A percentile compares a stretch with the other conserved stretches of the same genome.
phyloP scores from a whole-genome alignment of 75 land plant species.

The Pseudotsuga menziesii region DNA sequence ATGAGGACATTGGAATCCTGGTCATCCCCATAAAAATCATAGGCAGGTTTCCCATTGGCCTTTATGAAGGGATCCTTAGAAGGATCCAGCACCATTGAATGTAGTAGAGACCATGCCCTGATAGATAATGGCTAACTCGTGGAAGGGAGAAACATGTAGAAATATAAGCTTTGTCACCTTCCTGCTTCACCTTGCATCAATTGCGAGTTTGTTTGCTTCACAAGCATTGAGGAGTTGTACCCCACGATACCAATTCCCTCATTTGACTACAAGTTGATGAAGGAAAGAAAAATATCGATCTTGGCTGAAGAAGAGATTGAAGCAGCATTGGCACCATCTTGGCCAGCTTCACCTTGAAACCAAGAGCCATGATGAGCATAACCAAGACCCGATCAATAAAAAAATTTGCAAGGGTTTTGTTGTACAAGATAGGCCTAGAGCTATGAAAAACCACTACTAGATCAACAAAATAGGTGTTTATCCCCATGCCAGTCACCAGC shows the following conservation, averaged over 20 bases:
- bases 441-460: constrained; percentile 86
- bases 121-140: no score
- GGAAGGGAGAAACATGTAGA: no score
- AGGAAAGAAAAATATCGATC: constrained; percentile 77
- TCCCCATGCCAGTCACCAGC: constrained; percentile 85
- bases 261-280: constrained; percentile 66
- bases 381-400: constrained; percentile 79
- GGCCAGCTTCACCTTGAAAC: no score
- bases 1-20: constrained; percentile 47
- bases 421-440: constrained; percentile 54
- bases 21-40: no score
- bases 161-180: no score
- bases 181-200: no score
- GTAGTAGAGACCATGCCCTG: constrained; percentile 44
- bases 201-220: no score
- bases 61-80: constrained; percentile 40
- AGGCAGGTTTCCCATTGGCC: no score
- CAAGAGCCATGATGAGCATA: no score
- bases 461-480: constrained; percentile 86
- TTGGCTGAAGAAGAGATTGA: constrained; percentile 54
- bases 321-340: no score
- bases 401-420: constrained; percentile 68
- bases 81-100: constrained; percentile 48
- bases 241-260: constrained; percentile 60
- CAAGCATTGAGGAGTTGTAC: no score